Conservation (phyloP, 1,139 yeast species). For the Yamadazyma diospyri region DNA sequence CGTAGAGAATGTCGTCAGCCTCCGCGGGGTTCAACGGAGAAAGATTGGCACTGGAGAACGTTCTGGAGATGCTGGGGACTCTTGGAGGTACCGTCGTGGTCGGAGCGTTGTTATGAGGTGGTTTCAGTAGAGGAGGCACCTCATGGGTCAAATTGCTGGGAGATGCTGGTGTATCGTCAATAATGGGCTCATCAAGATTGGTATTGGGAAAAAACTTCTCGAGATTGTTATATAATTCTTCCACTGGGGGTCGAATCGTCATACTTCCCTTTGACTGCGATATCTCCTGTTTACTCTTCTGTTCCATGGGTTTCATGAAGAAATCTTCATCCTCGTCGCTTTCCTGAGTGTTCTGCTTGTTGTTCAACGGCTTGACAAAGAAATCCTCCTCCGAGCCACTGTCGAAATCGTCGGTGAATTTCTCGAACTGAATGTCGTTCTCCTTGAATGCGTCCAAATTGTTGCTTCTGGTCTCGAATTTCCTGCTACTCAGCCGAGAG, state of each 20-base stretch:
- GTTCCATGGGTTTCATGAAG: constrained; percentile 24
- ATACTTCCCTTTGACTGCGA: constrained; percentile 19
- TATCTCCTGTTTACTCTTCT: constrained; percentile 7
- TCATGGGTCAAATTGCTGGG: constrained; percentile 25
- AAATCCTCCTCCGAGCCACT: constrained; percentile 51
- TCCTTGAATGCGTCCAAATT: constrained; percentile 56
- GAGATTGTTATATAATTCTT: constrained; percentile 84
- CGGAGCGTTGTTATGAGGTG: not conserved
- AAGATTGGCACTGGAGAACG: constrained; percentile 46
- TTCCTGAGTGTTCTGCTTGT: constrained; percentile 12
- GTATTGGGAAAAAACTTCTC: constrained; percentile 92
- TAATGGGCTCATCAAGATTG: constrained; percentile 87
- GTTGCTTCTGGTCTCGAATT: constrained; percentile 16
- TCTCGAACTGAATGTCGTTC: constrained; percentile 68
- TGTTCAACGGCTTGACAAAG: constrained; percentile 52
- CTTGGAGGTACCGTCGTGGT: constrained; percentile 13
- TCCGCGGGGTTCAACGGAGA: constrained; percentile 35
- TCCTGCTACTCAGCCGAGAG: constrained; percentile 15
- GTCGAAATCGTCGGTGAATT: constrained; percentile 52
- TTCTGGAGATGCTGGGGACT: constrained; percentile 41
- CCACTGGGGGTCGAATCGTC: constrained; percentile 87
- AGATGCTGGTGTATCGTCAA: constrained; percentile 72
- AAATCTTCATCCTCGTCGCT: constrained; percentile 18
- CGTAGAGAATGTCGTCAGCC: constrained; percentile 33
- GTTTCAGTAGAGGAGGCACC: not conserved